Percentiles rank a stretch among this genome's conserved stretches.
Evolutionary conservation across 495 filamentous ascomycete genomes (phyloP).

Genomic region (Podospora conica): DNA sequence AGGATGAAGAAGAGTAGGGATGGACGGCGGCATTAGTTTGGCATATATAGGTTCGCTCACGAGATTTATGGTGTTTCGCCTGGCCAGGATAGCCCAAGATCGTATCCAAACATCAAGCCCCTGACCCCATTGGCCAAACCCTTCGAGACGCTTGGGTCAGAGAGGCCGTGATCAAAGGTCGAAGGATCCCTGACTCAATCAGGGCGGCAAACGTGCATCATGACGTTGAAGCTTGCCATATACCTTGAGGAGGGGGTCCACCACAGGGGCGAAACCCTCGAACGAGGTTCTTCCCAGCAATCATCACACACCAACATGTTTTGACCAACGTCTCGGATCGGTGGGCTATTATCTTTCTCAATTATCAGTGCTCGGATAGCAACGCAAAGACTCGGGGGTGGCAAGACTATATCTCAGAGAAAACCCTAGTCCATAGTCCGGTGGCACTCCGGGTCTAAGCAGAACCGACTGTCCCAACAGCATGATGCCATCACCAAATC

Average conservation of each 20-base stretch:
- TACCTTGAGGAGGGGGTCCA: neutral
- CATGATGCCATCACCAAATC: neutral
- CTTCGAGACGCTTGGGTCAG: neutral
- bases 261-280: neutral
- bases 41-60: neutral
- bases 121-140: neutral
- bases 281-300: neutral
- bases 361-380: neutral
- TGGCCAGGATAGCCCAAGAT: neutral
- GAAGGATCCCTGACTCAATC: neutral
- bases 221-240: neutral
- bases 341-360: neutral
- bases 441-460: neutral
- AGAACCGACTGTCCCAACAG: neutral
- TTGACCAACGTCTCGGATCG: neutral
- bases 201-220: neutral
- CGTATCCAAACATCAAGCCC: neutral
- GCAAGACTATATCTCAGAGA: neutral
- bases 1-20: neutral
- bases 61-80: neutral
- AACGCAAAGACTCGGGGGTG: neutral
- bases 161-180: no score
- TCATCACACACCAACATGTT: neutral
- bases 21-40: neutral
- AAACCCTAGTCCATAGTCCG: neutral